Percentiles rank a stretch among this genome's conserved stretches.
phyloP scores from a whole-genome alignment of 345 rosid genomes.

The Adansonia digitata region DNA sequence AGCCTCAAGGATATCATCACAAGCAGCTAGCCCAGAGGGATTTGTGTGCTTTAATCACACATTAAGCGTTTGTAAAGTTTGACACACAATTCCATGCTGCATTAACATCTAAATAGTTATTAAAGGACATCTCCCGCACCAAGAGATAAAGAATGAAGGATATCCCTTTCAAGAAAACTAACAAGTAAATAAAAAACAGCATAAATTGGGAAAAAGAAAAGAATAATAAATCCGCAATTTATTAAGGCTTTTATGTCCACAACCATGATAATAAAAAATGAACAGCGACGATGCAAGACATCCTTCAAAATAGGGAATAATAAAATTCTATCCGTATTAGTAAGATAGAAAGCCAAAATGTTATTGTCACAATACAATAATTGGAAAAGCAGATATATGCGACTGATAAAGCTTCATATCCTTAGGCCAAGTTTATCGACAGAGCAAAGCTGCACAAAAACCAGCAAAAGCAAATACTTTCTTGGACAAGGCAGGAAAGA shows the following conservation, averaged over 20 bases:
- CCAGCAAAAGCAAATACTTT: not conserved
- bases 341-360: not conserved
- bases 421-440: not conserved
- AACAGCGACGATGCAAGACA: not conserved
- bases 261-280: not conserved
- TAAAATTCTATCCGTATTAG: not conserved
- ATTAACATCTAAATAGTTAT: conserved; percentile 79
- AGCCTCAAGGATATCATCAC: conserved; percentile 66
- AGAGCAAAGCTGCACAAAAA: not conserved
- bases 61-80: conserved; percentile 70
- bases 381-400: not conserved
- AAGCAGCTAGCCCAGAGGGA: conserved; percentile 91
- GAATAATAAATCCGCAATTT: not conserved
- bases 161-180: not conserved
- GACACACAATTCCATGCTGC: conserved; percentile 95
- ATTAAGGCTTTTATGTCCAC: not conserved
- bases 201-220: not conserved
- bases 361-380: too few relatives aligned
- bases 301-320: not conserved
- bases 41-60: conserved; percentile 85
- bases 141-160: conserved; percentile 13
- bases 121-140: conserved; percentile 94
- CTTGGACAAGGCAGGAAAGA: not conserved
- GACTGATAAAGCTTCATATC: not conserved
- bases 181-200: not conserved